Evolutionary conservation across 2,329 filamentous ascomycete genomes (phyloP), one percentile per base, ranked within the genome.

Genomic region (Fusarium incarnatum): DNA sequence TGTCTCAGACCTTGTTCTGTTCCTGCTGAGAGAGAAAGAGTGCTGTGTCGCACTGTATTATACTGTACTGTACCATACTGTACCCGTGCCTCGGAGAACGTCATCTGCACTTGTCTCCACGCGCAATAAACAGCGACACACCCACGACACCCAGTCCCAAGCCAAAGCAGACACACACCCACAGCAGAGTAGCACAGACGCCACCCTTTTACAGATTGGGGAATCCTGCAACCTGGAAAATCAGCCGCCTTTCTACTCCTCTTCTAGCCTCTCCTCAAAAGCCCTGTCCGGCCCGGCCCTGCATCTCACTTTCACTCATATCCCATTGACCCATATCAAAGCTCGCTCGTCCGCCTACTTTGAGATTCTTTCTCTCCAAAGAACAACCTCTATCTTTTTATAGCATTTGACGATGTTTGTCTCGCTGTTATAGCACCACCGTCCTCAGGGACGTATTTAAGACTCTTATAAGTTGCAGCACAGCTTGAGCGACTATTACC

Each of bases 391-490:
- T 41, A 56, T 58, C 28, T 60, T 41, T 60, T 57, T 58, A 64
- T 69, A 56, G 54, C 65, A 71, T 68, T 77, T 72, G 71, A 81
- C 67, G 63, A 81, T 81, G 79, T 78, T 71, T 61, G 72, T 66
- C 66, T 56, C 65, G 61, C 72, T 71, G 48, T 81, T 81, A 81
- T 81, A 81, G 74, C 79, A 77, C 58, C 30, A 71, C 73, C 56
- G 79, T 81, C 79, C 79, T 77, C 75, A 78, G 78, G 79, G 79
- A 80, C 78, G 76, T 71, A 67, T 52, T 48, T 59, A 62, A 42
- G 47, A 62, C 66, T 60, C 67, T 59, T 56, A 66, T 12, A 64
- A 67, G 65, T 59, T 71, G 54, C 44, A 53, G 55, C 32, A 40
- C 46, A 44, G 32, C 44, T 50, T 56, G 58, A 74, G 70, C 70